Conservation (phyloP, 805 yeast genomes). For the Kodamaea sagamina region DNA sequence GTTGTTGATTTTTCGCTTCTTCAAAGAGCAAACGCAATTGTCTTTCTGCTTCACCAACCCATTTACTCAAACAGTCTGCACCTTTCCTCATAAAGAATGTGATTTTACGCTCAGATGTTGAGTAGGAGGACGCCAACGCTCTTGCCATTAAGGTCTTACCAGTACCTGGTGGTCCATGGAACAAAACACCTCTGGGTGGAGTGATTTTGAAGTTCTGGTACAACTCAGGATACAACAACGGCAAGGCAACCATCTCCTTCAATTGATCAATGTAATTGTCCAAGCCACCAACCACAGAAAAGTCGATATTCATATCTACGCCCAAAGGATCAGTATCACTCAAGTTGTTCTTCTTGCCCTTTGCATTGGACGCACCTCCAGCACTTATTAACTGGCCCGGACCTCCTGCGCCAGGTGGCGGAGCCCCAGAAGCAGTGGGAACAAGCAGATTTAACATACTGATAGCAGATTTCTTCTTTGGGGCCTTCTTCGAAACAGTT, state of each 20-base stretch:
- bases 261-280: conserved; percentile 87
- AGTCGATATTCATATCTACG: conserved; percentile 81
- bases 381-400: conserved; percentile 36
- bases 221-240: conserved; percentile 89
- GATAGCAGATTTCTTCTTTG: conserved; percentile 16
- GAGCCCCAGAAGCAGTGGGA: conserved; percentile 13
- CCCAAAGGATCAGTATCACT: conserved; percentile 96
- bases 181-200: conserved; percentile 95
- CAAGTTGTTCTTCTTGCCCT: conserved; percentile 54
- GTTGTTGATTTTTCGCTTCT: conserved; percentile 95
- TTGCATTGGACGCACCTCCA: conserved; percentile 32
- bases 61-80: conserved; percentile 93
- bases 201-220: conserved; percentile 87
- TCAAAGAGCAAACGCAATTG: conserved; percentile 88
- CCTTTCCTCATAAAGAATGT: conserved; percentile 98
- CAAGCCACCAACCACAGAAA: conserved; percentile 86
- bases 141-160: conserved; percentile 98
- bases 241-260: conserved; percentile 95
- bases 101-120: conserved; percentile 79
- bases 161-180: conserved; percentile 99
- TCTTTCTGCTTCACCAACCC: conserved; percentile 99
- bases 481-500: conserved; percentile 32
- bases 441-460: conserved; percentile 12
- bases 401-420: conserved; percentile 19
- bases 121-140: conserved; percentile 93